Conservation (phyloP, 768 basidiomycete species). For the Suillus hirtellus region DNA sequence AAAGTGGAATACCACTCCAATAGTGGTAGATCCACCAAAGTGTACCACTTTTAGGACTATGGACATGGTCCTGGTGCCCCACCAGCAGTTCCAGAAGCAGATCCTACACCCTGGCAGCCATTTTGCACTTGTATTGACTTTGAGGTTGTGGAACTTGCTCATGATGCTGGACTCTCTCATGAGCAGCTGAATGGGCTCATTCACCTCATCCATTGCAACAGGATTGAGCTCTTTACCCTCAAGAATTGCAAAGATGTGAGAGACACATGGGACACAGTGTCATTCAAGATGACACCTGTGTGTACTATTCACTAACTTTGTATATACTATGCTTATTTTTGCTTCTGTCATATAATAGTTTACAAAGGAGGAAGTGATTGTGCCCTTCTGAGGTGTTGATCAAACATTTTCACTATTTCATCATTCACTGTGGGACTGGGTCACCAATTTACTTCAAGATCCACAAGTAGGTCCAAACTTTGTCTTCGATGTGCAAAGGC, state of each 20-base stretch:
- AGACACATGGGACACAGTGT: too few species aligned
- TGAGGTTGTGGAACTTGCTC: constrained; percentile 13
- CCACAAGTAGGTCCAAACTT: constrained; percentile 13
- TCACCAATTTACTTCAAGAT: constrained; percentile 5
- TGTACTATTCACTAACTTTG: too few species aligned
- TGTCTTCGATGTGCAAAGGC: neutral
- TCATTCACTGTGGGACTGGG: constrained; percentile 14
- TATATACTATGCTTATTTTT: too few species aligned
- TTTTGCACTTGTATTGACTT: constrained; percentile 12
- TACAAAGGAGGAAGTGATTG: too few species aligned
- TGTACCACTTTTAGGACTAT: constrained; percentile 9
- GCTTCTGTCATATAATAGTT: too few species aligned
- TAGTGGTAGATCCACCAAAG: constrained; percentile 5
- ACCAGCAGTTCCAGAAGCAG: neutral
- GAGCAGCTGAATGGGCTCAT: too few species aligned
- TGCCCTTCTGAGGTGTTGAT: too few species aligned
- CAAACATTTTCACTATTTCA: neutral
- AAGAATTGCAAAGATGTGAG: too few species aligned
- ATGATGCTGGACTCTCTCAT: neutral
- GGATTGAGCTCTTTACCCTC: too few species aligned
- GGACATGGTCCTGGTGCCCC: neutral
- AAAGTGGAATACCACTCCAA: constrained; percentile 13
- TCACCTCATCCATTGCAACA: too few species aligned
- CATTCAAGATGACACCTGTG: too few species aligned
- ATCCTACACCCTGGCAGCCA: constrained; percentile 14